These are phyloP conservation scores for Austroboletus rostrupii DNA, from an alignment of 1,284 basidiomycete species.

Conservation along the genomic window DNA sequence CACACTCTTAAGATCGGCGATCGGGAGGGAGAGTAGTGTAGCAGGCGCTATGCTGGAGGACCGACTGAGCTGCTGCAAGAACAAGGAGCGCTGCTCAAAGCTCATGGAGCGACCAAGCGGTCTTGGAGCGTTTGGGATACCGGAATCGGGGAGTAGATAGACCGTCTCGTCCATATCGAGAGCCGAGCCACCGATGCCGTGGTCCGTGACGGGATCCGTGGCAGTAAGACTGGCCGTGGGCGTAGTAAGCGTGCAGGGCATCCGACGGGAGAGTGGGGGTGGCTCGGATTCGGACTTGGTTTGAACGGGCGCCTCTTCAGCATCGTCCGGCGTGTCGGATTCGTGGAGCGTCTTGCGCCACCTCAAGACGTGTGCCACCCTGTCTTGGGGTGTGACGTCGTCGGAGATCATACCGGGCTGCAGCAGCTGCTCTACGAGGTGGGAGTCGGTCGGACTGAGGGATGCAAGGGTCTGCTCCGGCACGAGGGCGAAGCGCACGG, in stretches of 20 bases:
- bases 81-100: slow-evolving; percentile 44
- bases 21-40: slow-evolving; percentile 43
- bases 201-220: slow-evolving; percentile 21
- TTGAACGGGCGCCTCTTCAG: slow-evolving; percentile 3
- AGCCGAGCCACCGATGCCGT: slow-evolving; percentile 17
- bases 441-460: slow-evolving; percentile 25
- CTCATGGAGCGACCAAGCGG: slow-evolving; percentile 48
- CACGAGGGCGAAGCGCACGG: slow-evolving; percentile 31
- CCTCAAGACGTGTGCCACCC: slow-evolving; percentile 20
- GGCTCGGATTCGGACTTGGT: slow-evolving; percentile 1
- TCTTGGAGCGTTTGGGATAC: slow-evolving; percentile 6
- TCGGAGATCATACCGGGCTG: slow-evolving; percentile 31
- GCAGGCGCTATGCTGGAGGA: slow-evolving; percentile 39
- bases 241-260: slow-evolving; percentile 52
- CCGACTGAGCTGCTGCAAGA: slow-evolving; percentile 42
- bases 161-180: slow-evolving; percentile 27
- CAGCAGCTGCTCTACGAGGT: slow-evolving; percentile 30
- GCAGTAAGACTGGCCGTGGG: slow-evolving; percentile 42
- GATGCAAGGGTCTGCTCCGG: slow-evolving; percentile 32
- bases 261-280: slow-evolving; percentile 30
- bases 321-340: not conserved
- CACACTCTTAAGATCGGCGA: slow-evolving; percentile 39
- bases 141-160: slow-evolving; percentile 18
- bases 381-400: slow-evolving; percentile 16
- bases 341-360: slow-evolving; percentile 26